Evolutionary conservation across 345 rosid genomes (phyloP).

Genomic region (Populus pruinosa): DNA sequence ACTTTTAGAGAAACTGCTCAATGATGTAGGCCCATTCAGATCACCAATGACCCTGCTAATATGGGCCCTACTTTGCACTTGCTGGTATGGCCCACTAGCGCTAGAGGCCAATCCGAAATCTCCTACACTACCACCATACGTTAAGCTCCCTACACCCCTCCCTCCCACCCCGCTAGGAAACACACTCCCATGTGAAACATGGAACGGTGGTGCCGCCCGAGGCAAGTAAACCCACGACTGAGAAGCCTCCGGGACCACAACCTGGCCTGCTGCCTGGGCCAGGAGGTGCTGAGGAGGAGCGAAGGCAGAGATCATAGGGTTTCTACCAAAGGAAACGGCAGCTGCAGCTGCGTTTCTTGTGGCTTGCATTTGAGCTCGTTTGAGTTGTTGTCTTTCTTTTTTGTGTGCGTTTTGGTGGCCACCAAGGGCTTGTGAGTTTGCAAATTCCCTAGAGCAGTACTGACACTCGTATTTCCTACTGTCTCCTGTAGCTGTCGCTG

Average conservation of each 20-base stretch:
- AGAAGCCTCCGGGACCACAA: slow-evolving; percentile 36
- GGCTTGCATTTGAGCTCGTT: slow-evolving; percentile 88
- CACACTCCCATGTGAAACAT: slow-evolving; percentile 59
- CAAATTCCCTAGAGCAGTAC: slow-evolving; percentile 80
- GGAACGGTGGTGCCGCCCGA: slow-evolving; percentile 59
- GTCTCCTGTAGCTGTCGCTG: slow-evolving; percentile 2
- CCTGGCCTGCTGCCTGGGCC: slow-evolving; percentile 38
- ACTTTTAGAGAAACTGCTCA: slow-evolving; percentile 63
- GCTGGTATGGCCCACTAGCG: slow-evolving; percentile 10
- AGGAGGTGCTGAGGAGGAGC: slow-evolving; percentile 53
- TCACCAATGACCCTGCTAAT: slow-evolving; percentile 12
- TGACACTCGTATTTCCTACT: slow-evolving; percentile 80
- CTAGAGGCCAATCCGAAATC: slow-evolving; percentile 14
- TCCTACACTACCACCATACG: slow-evolving; percentile 44
- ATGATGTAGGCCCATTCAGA: slow-evolving; percentile 32
- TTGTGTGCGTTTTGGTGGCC: slow-evolving; percentile 99
- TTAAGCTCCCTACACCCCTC: slow-evolving; percentile 34
- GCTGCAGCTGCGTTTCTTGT: slow-evolving; percentile 33
- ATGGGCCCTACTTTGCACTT: slow-evolving; percentile 18
- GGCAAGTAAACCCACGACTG: slow-evolving; percentile 89
- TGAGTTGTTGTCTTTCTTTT: slow-evolving; percentile 87
- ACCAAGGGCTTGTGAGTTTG: slow-evolving; percentile 92
- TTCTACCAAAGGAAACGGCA: slow-evolving; percentile 44
- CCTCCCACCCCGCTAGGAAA: slow-evolving; percentile 21
- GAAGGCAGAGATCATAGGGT: slow-evolving; percentile 57